These are phyloP conservation scores for Bipolaris oryzae DNA, from an alignment of 2,329 filamentous ascomycete genomes.

Conservation along the genomic window DNA sequence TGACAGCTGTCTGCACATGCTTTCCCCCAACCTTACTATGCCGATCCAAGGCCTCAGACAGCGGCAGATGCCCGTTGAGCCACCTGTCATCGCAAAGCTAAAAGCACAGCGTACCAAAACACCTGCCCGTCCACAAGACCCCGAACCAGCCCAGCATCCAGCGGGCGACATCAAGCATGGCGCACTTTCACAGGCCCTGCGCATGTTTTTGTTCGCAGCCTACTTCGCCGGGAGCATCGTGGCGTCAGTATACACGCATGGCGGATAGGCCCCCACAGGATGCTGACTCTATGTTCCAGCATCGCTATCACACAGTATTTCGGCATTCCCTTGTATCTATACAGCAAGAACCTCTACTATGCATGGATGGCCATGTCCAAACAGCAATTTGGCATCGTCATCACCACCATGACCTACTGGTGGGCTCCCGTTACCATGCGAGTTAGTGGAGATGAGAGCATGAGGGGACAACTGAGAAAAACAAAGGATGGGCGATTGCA, in stretches of 20 bases:
- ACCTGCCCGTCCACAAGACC: slow-evolving; percentile 5
- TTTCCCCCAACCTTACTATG: slow-evolving; percentile 28
- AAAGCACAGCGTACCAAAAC: slow-evolving; percentile 20
- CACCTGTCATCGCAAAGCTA: slow-evolving; percentile 23
- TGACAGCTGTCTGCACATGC: slow-evolving; percentile 3
- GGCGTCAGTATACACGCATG: slow-evolving; percentile 38
- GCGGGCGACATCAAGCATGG: slow-evolving; percentile 52
- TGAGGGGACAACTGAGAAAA: slow-evolving; percentile 73
- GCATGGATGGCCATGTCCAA: slow-evolving; percentile 88
- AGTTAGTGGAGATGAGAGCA: slow-evolving; percentile 80
- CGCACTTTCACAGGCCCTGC: slow-evolving; percentile 49
- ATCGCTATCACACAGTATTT: slow-evolving; percentile 71
- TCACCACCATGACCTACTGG: slow-evolving; percentile 80
- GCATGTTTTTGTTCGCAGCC: slow-evolving; percentile 52
- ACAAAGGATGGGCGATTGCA: slow-evolving; percentile 72
- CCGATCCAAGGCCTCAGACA: slow-evolving; percentile 39
- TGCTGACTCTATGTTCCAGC: slow-evolving; percentile 41
- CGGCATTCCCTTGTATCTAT: slow-evolving; percentile 73
- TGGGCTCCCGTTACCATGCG: slow-evolving; percentile 82
- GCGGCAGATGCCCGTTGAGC: slow-evolving; percentile 40
- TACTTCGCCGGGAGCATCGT: slow-evolving; percentile 55
- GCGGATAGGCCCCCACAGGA: slow-evolving; percentile 19
- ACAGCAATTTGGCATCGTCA: slow-evolving; percentile 76
- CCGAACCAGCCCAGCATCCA: slow-evolving; percentile 33
- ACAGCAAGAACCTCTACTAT: slow-evolving; percentile 78